These are phyloP conservation scores for Penicillium tannophilum DNA, from an alignment of 495 filamentous ascomycete genomes.

Conservation along the genomic window DNA sequence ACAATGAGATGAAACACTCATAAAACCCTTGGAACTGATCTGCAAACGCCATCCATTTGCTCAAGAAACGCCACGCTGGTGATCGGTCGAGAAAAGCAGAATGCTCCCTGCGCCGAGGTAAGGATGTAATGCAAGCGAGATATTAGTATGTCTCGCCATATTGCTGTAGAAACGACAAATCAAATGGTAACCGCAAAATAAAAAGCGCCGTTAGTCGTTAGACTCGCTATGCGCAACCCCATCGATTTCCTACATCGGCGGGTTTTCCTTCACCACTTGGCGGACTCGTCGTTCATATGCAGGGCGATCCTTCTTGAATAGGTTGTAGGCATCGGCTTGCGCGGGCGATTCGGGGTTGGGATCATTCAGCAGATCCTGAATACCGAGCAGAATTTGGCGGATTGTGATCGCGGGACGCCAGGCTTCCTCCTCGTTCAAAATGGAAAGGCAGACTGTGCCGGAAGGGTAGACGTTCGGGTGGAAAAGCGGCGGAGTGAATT, in stretches of 20 bases:
- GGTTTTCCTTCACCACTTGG: conserved; percentile 86
- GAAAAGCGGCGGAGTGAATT: conserved; percentile 95
- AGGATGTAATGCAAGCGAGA: conserved; percentile 20
- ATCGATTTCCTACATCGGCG: conserved; percentile 53
- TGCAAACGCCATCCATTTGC: conserved; percentile 9
- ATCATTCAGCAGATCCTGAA: conserved; percentile 93
- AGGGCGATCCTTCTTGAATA: conserved; percentile 86
- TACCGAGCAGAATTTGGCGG: conserved; percentile 93
- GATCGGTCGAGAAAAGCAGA: conserved; percentile 21
- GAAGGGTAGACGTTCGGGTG: conserved; percentile 99
- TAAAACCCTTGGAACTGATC: neutral
- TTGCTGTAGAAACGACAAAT: conserved; percentile 20
- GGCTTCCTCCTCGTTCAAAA: conserved; percentile 97
- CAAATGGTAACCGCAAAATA: conserved; percentile 12
- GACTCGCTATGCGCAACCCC: conserved; percentile 3
- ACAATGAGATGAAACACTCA: neutral
- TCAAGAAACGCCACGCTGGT: conserved; percentile 32
- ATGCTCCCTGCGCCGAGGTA: conserved; percentile 18
- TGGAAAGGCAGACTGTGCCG: conserved; percentile 95
- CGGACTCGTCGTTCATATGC: conserved; percentile 89
- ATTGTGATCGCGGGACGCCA: conserved; percentile 99
- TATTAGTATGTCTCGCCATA: conserved; percentile 5
- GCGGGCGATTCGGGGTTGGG: conserved; percentile 97
- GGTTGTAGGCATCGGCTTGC: conserved; percentile 95
- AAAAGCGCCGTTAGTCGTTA: conserved; percentile 1